Base-by-base conservation (phyloP, 2,329 filamentous ascomycete genomes). In the Ascochyta rabiei region DNA sequence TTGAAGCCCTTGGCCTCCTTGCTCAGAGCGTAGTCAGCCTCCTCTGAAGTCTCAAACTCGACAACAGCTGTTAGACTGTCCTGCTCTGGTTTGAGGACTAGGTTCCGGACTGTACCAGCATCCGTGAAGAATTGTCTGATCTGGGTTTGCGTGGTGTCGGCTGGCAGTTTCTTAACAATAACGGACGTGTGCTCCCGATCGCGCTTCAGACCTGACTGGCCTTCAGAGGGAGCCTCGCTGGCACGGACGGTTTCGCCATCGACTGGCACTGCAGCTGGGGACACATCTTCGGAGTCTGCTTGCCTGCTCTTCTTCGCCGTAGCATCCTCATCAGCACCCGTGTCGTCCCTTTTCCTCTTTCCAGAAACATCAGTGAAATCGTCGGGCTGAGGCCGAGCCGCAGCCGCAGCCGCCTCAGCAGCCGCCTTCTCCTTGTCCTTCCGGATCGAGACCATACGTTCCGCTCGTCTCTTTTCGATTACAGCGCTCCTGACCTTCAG, bases 131-230 rank as follows among this genome's bases (percentile, higher is more conserved):
- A 98, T 72, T 96, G 90, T 52, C 89, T 86, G 13, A 98, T 77
- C 64, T 88, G 89, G 12, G 85, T 87, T 67, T 91, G 86, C 0
- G 86, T 86, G 0, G 87, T 84, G 48, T 88, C 84, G 3, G 72
- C 66, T 1, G 95, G 92, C 21, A 99, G 77, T 63, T 92, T 89
- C 45, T 84, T 87, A 4, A 96, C 87, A 48, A 96, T 85, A 42
- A 98, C 83, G 0, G 90, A 93, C 0, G 91, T 89, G 73, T 98
- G 89, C 71, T 99, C 95, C 37, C 95, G 87, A 74, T 99, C 93
- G 50, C 95, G 87, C 73, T 91, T 93, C 26, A 81, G 74, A 26
- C 78, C 37, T 4, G 64, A 61, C 53, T 57, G 72, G 6, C 68
- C 53, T 28, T 70, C 70, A 18, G 68, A 67, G 10, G 75, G 75